A percentile compares a stretch with the other conserved stretches of the same genome.
These are phyloP conservation scores for Hyphopichia homilentoma DNA, from an alignment of 805 yeast genomes.

Conservation along the genomic window DNA sequence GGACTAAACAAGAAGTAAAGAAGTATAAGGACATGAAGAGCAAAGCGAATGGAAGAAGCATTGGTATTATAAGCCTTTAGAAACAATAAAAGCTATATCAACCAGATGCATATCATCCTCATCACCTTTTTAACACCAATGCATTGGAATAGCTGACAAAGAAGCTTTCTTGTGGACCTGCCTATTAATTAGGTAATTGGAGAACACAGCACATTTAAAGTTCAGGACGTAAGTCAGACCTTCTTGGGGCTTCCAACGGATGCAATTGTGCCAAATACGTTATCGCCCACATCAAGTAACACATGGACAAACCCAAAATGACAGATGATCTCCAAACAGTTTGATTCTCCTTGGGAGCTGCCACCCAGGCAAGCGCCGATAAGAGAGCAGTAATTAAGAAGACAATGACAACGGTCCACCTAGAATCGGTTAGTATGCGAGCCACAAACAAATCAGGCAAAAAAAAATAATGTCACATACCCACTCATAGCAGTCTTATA, in stretches of 20 bases:
- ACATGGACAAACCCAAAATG: constrained; percentile 68
- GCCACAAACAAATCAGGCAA: constrained; percentile 1
- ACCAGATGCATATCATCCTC: no score
- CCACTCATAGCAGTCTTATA: constrained; percentile 49
- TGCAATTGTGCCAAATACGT: constrained; percentile 85
- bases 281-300: constrained; percentile 88
- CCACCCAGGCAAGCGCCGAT: constrained; percentile 72
- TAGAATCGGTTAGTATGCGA: constrained; percentile 24
- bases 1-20: no score
- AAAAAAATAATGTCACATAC: constrained; percentile 24
- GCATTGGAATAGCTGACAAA: no score
- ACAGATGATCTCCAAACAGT: constrained; percentile 46
- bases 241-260: constrained; percentile 86
- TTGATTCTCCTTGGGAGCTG: constrained; percentile 77
- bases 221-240: constrained; percentile 89
- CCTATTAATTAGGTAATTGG: no score
- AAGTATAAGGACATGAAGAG: no score
- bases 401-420: constrained; percentile 69
- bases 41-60: no score
- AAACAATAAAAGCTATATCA: no score
- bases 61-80: no score
- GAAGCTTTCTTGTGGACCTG: no score
- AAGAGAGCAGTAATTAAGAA: constrained; percentile 54
- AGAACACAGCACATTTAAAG: no score
- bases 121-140: no score